Evolutionary conservation across 495 filamentous ascomycete genomes (phyloP).

Genomic region (Melanomma pulvis-pyrius): DNA sequence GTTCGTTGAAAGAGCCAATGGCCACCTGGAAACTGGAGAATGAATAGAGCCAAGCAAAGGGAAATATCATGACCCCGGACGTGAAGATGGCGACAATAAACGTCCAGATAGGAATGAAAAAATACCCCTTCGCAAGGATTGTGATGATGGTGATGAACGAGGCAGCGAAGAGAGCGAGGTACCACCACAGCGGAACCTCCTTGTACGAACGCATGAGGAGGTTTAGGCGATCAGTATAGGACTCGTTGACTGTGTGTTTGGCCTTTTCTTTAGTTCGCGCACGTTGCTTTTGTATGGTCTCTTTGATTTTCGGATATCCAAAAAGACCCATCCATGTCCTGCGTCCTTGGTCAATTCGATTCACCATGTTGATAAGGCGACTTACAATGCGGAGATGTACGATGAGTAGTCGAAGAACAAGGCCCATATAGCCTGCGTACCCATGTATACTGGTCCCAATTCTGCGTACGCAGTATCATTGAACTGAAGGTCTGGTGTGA

Average conservation of each 20-base stretch:
- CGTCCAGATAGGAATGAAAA: conserved; percentile 62
- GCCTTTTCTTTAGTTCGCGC: conserved; percentile 34
- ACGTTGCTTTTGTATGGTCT: conserved; percentile 48
- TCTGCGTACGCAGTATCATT: conserved; percentile 59
- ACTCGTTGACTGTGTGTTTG: conserved; percentile 50
- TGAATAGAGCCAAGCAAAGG: conserved; percentile 59
- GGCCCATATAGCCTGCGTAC: conserved; percentile 56
- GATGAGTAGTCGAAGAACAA: conserved; percentile 63
- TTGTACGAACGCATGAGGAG: conserved; percentile 58
- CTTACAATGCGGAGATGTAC: conserved; percentile 53
- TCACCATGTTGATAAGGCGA: not conserved
- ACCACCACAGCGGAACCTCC: conserved; percentile 62
- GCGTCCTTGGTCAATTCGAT: not conserved
- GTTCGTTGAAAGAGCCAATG: conserved; percentile 57
- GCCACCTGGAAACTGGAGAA: conserved; percentile 59
- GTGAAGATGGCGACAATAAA: conserved; percentile 56
- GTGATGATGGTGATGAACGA: conserved; percentile 55
- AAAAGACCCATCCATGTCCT: conserved; percentile 59
- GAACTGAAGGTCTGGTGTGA: conserved; percentile 53
- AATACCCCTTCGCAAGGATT: conserved; percentile 50
- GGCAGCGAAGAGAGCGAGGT: conserved; percentile 50
- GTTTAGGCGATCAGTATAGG: conserved; percentile 59
- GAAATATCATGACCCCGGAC: conserved; percentile 55
- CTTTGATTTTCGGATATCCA: conserved; percentile 52
- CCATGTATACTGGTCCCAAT: conserved; percentile 56